These are phyloP conservation scores for Xerocomellus amylosporus DNA, from an alignment of 768 basidiomycete species.

Conservation along the genomic window DNA sequence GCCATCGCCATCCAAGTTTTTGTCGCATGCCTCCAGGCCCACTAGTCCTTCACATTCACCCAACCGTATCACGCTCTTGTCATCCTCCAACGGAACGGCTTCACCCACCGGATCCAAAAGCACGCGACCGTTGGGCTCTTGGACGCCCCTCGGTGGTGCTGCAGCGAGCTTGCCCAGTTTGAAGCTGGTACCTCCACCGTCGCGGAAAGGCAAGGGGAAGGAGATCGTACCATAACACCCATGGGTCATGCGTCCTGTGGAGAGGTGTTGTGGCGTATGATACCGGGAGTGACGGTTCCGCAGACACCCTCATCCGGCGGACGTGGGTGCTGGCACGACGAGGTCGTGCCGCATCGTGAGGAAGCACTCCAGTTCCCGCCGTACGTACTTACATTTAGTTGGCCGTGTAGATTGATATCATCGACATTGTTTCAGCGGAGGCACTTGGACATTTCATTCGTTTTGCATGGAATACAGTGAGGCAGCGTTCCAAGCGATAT, in stretches of 20 bases:
- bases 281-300: neutral
- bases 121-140: constrained; percentile 38
- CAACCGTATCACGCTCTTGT: constrained; percentile 8
- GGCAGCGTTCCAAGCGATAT: neutral
- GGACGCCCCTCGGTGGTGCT: constrained; percentile 30
- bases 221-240: constrained; percentile 23
- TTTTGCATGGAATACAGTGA: constrained; percentile 2
- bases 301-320: neutral
- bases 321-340: constrained; percentile 5
- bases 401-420: constrained; percentile 19
- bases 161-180: constrained; percentile 42
- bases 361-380: constrained; percentile 1
- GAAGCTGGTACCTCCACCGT: constrained; percentile 34
- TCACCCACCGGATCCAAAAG: constrained; percentile 30
- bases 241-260: neutral
- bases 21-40: constrained; percentile 39
- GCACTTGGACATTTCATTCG: constrained; percentile 14
- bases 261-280: neutral
- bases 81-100: constrained; percentile 3
- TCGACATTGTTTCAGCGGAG: constrained; percentile 16
- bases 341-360: constrained; percentile 1
- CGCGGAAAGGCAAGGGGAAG: constrained; percentile 48
- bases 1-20: constrained; percentile 19
- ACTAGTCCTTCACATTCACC: constrained; percentile 32
- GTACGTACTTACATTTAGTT: constrained; percentile 7